Evolutionary conservation across 2,329 filamentous ascomycete genomes (phyloP), one percentile per base, ranked within the genome.

Genomic region (Cryoendolithus antarcticus): DNA sequence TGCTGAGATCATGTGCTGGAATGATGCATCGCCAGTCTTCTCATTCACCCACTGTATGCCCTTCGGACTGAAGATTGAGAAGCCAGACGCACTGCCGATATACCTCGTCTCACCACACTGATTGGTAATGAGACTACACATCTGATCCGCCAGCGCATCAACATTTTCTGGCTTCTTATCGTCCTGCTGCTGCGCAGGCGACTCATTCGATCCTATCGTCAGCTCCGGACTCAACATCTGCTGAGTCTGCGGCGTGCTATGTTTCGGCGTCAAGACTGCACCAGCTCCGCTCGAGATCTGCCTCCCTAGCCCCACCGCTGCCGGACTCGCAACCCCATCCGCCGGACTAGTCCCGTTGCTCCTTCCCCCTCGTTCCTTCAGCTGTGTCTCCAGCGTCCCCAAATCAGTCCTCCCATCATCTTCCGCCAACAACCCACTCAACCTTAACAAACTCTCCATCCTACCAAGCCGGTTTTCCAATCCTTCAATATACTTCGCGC

Each of bases 1-100:
- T n/a, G 89, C 82, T 37, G 86, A 81, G 40, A 98, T 94, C 83
- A 95, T 96, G 41, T 84, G 75, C 58, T 93, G 84, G 62, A 98
- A 98, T 0, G 86, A 93, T 13, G 72, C 77, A 57, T 98, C 91
- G n/a, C 91, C 91, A 2, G 88, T 96, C 67, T 93, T 95, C 50
- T 91, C 80, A 53, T 95, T 96, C 38, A 98, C 89, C 91, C 91
- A 98, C 60, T 94, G 82, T 39, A 98, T 93, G 33, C 91, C 91
- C 59, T 94, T 94, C 9, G 89, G 91, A 0, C 89, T 96, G 66
- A 98, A 96, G 52, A 98, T 98, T 39, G 89, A 96, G 62, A 96
- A 96, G 3, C 91, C 91, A 2, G 91, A 98, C 0, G 89, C 96
- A 0, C 88, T 95, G 19, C 89, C 91, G 50, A 96, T 93, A 58